phyloP scores from a whole-genome alignment of 2,329 filamentous ascomycete species.

The Podosphaera leucotricha region DNA sequence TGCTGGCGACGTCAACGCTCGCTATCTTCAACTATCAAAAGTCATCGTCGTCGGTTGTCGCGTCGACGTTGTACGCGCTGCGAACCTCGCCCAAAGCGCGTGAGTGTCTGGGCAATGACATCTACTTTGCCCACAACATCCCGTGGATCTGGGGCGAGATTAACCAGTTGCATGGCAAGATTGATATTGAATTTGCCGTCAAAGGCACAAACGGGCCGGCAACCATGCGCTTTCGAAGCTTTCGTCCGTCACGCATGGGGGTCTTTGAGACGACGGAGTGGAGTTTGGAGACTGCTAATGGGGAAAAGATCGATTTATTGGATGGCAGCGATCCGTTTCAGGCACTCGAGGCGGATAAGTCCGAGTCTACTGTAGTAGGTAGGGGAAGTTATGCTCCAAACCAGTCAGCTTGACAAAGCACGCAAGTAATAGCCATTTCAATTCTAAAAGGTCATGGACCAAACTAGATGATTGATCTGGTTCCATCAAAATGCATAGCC shows the following conservation, averaged over 20 bases:
- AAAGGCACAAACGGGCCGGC: conserved; percentile 51
- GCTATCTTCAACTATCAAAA: conserved; percentile 99
- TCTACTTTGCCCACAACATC: conserved; percentile 57
- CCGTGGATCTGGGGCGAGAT: conserved; percentile 72
- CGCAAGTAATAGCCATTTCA: not conserved
- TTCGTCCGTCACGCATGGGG: conserved; percentile 35
- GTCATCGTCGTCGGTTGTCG: conserved; percentile 64
- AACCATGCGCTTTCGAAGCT: conserved; percentile 60
- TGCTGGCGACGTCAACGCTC: conserved; percentile 47
- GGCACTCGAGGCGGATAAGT: conserved; percentile 21
- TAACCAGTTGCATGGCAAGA: conserved; percentile 79
- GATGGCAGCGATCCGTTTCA: conserved; percentile 47
- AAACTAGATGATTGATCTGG: no score
- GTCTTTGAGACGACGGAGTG: conserved; percentile 77
- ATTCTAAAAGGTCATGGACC: not conserved
- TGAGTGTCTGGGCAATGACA: conserved; percentile 61
- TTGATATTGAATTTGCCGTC: conserved; percentile 71
- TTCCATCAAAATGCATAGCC: no score
- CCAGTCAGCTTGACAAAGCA: conserved; percentile 7
- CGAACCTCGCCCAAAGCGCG: conserved; percentile 57
- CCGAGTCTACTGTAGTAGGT: conserved; percentile 19
- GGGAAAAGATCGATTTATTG: conserved; percentile 44
- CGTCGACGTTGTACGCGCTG: conserved; percentile 73
- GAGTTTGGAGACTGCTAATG: conserved; percentile 50
- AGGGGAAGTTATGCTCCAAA: conserved; percentile 16